These are phyloP conservation scores for Pisolithus marmoratus DNA, from an alignment of 768 basidiomycete genomes.

Conservation along the genomic window DNA sequence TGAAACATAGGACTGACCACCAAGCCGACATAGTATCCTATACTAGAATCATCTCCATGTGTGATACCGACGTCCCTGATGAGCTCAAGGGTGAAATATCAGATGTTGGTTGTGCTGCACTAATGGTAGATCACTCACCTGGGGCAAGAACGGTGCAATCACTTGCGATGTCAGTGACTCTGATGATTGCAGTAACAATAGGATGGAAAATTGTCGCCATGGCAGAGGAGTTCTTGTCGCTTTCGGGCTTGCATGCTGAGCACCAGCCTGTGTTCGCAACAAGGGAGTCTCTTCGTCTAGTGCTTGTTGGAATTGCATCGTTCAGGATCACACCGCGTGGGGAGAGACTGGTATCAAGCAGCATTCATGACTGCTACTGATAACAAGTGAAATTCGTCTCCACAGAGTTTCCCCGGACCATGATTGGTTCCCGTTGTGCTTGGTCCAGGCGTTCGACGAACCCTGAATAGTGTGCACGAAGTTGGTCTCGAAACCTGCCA, in stretches of 20 bases:
- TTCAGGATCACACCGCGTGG: no score
- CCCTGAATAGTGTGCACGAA: no score
- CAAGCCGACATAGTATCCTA: conserved; percentile 74
- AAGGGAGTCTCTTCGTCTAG: no score
- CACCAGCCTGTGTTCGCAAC: no score
- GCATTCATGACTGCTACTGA: no score
- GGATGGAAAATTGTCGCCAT: conserved; percentile 61
- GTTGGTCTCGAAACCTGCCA: no score
- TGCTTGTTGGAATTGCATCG: no score
- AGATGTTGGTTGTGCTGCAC: neutral
- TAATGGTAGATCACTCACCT: conserved; percentile 36
- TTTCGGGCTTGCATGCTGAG: neutral
- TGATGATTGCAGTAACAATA: conserved; percentile 67
- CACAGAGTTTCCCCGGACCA: no score
- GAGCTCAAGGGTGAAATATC: conserved; percentile 33
- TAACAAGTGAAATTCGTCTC: no score
- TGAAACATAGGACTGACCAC: conserved; percentile 37
- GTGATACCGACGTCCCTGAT: conserved; percentile 67
- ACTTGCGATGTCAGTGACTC: conserved; percentile 75
- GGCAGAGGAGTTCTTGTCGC: conserved; percentile 52
- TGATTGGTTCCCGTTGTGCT: no score
- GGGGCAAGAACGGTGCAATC: conserved; percentile 73
- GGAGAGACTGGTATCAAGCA: no score
- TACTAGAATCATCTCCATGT: conserved; percentile 59
- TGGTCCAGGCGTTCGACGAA: no score